Evolutionary conservation across 2,329 filamentous ascomycete species (phyloP), one percentile per base, ranked within the genome.

Genomic region (Alternaria viburni): DNA sequence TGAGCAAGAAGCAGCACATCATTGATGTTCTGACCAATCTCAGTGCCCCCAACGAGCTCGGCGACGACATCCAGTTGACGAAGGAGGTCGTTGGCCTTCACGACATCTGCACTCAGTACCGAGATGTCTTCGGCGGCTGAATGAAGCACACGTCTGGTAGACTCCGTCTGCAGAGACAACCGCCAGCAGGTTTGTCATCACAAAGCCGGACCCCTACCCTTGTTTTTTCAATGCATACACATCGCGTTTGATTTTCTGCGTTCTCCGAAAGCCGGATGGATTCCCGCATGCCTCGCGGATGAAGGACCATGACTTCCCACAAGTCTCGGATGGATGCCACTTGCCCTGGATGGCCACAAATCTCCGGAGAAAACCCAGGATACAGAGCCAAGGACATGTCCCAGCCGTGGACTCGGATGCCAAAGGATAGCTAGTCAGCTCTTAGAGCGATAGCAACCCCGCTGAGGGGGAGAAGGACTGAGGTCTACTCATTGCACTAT

Each of bases 1-100:
- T 69, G 13, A 74, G 63, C 69, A 76, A 76, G 71, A 79, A 77
- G 71, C 74, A 78, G 58, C 68, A 70, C 50, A 73, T 81, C 56
- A 74, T 78, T 54, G 70, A 76, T 59, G 73, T 74, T 21, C 57
- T 81, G 44, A 69, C 59, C 55, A 75, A 69, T 49, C 65, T 81
- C 26, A 68, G 65, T 57, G 73, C 72, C 28, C 79, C 77, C n/a
- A 74, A 72, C 59, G 79, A 81, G 45, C 62, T 79, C 26, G 65
- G 67, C 6, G 73, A 77, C 49, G 74, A 77, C 55, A 67, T 76
- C n/a, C 75, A 79, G 59, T 69, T 80, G 41, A 76, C 69, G 46
- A 77, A 79, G 63, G 77, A 78, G 45, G 69, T 78, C 32, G 68
- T 74, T 13, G 69, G 68, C 13, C 73, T 81, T 15, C 74, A 77